phyloP scores from a whole-genome alignment of 139 green algal species.

The Tetraselmis striata region DNA sequence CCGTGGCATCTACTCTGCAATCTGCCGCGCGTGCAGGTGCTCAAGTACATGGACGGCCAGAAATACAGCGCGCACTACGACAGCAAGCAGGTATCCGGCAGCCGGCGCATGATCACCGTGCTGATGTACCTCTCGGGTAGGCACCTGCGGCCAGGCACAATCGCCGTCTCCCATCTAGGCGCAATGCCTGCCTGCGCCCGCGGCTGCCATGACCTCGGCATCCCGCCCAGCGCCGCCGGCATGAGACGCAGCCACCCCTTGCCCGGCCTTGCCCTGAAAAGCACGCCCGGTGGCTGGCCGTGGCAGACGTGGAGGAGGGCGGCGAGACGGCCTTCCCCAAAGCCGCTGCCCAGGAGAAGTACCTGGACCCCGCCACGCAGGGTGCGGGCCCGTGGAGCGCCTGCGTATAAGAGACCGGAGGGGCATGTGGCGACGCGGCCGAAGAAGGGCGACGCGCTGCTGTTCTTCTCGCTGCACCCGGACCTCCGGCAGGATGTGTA shows the following conservation, averaged over 20 bases:
- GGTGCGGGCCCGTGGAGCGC: background rate
- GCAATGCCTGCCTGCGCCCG: too few species aligned
- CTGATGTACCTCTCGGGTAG: slow-evolving; percentile 57
- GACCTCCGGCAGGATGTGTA: slow-evolving; percentile 32
- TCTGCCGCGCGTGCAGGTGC: slow-evolving; percentile 71
- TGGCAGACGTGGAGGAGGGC: slow-evolving; percentile 29
- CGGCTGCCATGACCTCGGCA: too few species aligned
- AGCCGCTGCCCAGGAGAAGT: slow-evolving; percentile 30
- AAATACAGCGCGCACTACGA: slow-evolving; percentile 82
- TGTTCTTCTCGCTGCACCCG: slow-evolving; percentile 54
- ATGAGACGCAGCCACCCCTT: too few species aligned
- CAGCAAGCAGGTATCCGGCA: slow-evolving; percentile 45
- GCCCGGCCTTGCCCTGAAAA: too few species aligned
- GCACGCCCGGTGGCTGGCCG: too few species aligned
- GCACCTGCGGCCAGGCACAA: too few species aligned
- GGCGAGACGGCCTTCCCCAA: slow-evolving; percentile 56
- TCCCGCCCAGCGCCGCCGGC: too few species aligned
- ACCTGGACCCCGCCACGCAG: background rate
- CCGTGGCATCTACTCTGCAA: too few species aligned
- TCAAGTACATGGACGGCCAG: slow-evolving; percentile 69
- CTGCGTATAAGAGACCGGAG: background rate
- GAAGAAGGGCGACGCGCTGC: slow-evolving; percentile 42
- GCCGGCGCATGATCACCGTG: slow-evolving; percentile 53
- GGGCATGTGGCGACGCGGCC: background rate
- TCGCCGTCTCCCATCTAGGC: too few species aligned